phyloP scores from a whole-genome alignment of 805 yeast species.

The Wickerhamomyces rabaulensis region DNA sequence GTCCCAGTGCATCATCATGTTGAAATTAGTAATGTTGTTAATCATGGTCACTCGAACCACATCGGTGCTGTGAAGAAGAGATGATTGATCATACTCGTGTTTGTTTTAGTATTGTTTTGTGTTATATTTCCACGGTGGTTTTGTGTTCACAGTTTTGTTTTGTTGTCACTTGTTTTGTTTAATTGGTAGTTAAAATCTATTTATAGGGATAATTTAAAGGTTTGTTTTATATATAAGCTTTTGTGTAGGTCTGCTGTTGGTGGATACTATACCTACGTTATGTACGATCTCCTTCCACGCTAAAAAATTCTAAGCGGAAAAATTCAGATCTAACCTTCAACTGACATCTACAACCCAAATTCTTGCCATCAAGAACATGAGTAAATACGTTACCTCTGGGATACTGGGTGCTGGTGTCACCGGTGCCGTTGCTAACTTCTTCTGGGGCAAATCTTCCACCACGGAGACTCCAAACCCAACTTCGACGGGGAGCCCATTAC shows the following conservation, averaged over 20 bases:
- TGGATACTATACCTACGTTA: too few species aligned
- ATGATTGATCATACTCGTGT: background rate
- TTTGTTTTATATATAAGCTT: too few species aligned
- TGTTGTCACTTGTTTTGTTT: background rate
- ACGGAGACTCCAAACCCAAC: constrained; percentile 1
- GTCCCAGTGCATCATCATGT: constrained; percentile 19
- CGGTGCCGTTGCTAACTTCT: constrained; percentile 29
- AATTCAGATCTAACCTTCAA: background rate
- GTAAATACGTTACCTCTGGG: constrained; percentile 22
- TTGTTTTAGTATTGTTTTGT: background rate
- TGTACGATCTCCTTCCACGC: too few species aligned
- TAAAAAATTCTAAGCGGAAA: background rate
- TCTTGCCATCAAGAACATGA: constrained; percentile 9
- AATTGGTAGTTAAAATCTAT: background rate
- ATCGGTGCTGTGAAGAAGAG: background rate
- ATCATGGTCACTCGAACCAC: constrained; percentile 3
- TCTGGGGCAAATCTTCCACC: constrained; percentile 25
- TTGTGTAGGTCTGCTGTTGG: too few species aligned
- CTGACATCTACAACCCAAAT: background rate
- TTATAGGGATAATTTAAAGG: background rate
- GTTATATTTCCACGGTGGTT: background rate
- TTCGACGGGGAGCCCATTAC: constrained; percentile 3
- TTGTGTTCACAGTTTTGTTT: background rate
- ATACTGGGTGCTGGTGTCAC: constrained; percentile 26
- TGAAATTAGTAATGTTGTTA: constrained; percentile 14